Evolutionary conservation across 768 basidiomycete genomes (phyloP), one percentile per base, ranked within the genome.

Genomic region (Boletellus sp.): DNA sequence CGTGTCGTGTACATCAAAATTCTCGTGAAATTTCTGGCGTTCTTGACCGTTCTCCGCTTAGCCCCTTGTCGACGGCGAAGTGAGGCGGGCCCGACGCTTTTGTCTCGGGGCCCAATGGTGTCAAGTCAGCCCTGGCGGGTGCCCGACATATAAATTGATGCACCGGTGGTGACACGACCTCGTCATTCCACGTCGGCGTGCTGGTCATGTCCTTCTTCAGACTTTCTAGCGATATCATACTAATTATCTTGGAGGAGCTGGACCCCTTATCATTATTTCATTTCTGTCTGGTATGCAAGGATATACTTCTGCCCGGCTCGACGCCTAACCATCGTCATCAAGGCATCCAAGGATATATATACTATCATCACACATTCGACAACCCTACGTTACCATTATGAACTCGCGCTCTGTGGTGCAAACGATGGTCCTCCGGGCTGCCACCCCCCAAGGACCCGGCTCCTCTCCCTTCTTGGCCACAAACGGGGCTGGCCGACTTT

Each of bases 171-270:
- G 42, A 47, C 35, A 47, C 44, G 35, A 45, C 28, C 49, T 57
- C 48, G 60, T 50, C 51, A 55, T 43, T 55, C 41, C 55, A 56
- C 53, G 49, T 59, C 57, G 59, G 61, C 62, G 68, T 68, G 68
- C 68, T 62, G 58, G 68, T 59, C 68, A 68, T 68, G 66, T 59
- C 68, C 42, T 50, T 68, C 60, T 66, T 68, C 53, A 55, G 43
- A n/a, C 68, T 68, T 52, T 55, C 66, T 32, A 40, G 53, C 48
- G 66, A 68, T 26, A 55, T 68, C 37, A 50, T 66, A 49, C 48
- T 68, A 31, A 55, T 60, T 32, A 64, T 68, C 47, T 51, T 68
- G 45, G 68, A 70, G 38, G 66, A 70, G 38, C 68, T 68, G 20
- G 66, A 68, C 46, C 66, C 66, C 23, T 33, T 57, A 52, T 68